phyloP scores from a whole-genome alignment of 169 alveolate species.

The Plasmodium coatneyi region DNA sequence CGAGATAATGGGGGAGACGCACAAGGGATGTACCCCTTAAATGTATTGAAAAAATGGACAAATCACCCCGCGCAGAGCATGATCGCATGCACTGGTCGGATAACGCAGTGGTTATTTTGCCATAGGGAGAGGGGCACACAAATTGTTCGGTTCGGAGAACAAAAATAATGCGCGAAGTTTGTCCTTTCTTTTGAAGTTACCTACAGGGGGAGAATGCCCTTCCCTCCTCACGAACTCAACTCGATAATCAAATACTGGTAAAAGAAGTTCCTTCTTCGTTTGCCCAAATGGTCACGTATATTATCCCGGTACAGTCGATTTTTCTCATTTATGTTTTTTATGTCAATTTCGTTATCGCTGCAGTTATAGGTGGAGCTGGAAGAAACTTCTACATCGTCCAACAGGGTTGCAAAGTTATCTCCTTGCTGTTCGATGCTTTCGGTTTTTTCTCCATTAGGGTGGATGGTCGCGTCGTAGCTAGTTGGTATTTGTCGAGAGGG shows the following conservation, averaged over 20 bases:
- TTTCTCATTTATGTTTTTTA: constrained; percentile 44
- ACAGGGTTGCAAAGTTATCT: not conserved
- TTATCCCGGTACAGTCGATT: constrained; percentile 14
- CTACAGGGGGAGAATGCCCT: not conserved
- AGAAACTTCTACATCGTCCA: constrained; percentile 19
- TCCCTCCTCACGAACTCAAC: constrained; percentile 1
- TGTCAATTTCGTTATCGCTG: constrained; percentile 29
- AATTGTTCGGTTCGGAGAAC: not conserved
- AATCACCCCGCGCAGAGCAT: not conserved
- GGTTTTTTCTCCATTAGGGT: not conserved
- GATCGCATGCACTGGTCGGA: not conserved
- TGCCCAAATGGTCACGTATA: not conserved
- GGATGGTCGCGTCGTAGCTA: not conserved
- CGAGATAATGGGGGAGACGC: not conserved
- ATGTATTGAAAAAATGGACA: not conserved
- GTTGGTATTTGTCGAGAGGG: not conserved
- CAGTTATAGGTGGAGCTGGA: constrained; percentile 29
- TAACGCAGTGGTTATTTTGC: not conserved
- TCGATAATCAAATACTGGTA: constrained; percentile 69
- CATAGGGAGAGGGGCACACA: not conserved
- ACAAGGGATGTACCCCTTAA: not conserved
- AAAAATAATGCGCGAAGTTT: not conserved
- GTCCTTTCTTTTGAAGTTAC: not conserved
- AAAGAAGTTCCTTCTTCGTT: constrained; percentile 22
- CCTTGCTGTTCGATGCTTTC: not conserved